A percentile compares a stretch with the other conserved stretches of the same genome.
Evolutionary conservation across 805 yeast species (phyloP).

Genomic region (Trichomonascus vanleenenianus): DNA sequence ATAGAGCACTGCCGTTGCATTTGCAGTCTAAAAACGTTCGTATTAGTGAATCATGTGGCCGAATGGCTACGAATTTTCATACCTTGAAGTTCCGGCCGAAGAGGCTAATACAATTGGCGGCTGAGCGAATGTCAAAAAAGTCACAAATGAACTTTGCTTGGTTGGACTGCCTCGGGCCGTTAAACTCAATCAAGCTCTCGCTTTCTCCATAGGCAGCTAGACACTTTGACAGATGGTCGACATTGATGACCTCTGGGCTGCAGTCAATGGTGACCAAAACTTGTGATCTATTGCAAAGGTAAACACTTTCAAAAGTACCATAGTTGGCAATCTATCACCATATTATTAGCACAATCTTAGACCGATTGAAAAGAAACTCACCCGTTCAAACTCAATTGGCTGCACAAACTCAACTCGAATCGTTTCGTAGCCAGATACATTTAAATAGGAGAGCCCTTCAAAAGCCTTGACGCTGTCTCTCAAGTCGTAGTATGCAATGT

Average conservation of each 20-base stretch:
- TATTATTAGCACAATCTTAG: too few relatives aligned
- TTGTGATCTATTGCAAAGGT: neutral
- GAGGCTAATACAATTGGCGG: conserved; percentile 24
- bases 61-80: too few relatives aligned
- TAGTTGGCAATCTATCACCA: conserved; percentile 1
- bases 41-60: too few relatives aligned
- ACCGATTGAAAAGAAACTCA: neutral
- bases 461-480: conserved; percentile 7
- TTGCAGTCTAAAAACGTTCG: too few relatives aligned
- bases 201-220: too few relatives aligned
- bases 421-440: neutral
- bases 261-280: conserved; percentile 1
- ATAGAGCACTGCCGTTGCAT: too few relatives aligned
- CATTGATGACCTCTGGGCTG: too few relatives aligned
- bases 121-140: conserved; percentile 31
- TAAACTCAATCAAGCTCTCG: too few relatives aligned
- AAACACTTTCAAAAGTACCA: neutral
- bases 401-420: conserved; percentile 4
- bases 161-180: too few relatives aligned
- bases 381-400: neutral
- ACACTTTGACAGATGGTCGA: too few relatives aligned
- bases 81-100: too few relatives aligned
- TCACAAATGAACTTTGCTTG: conserved; percentile 22
- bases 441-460: conserved; percentile 4
- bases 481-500: conserved; percentile 9